A percentile compares a stretch with the other conserved stretches of the same genome.
Evolutionary conservation across 345 rosid genomes (phyloP).

Genomic region (Eucalyptus erythrocorys): DNA sequence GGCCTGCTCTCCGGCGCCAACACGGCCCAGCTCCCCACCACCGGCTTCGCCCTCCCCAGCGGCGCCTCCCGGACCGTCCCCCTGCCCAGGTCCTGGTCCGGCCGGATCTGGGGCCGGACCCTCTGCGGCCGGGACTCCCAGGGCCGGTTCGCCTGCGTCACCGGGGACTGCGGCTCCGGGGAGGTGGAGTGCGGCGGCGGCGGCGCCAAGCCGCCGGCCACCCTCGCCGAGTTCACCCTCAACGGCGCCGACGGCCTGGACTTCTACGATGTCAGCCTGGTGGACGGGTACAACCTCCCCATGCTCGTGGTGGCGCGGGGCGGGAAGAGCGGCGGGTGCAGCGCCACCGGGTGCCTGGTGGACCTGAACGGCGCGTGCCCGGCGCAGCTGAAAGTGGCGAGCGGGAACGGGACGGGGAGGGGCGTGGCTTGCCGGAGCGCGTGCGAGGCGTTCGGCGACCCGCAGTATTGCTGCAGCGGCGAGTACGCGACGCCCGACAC

Average conservation of each 20-base stretch:
- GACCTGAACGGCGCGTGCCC: constrained; percentile 85
- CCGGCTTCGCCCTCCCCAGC: constrained; percentile 51
- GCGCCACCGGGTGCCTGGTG: constrained; percentile 79
- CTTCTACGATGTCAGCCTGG: constrained; percentile 50
- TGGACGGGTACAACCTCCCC: constrained; percentile 11
- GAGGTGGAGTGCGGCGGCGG: constrained; percentile 49
- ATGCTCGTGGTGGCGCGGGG: constrained; percentile 45
- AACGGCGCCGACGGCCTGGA: constrained; percentile 70
- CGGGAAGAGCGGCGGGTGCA: constrained; percentile 41
- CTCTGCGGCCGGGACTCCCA: constrained; percentile 26
- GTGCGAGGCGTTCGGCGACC: constrained; percentile 78
- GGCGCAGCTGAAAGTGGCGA: constrained; percentile 30
- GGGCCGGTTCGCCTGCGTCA: constrained; percentile 45
- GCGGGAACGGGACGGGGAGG: not conserved
- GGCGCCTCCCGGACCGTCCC: constrained; percentile 51
- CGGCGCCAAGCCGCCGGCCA: constrained; percentile 79
- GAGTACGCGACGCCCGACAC: constrained; percentile 70
- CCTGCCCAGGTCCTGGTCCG: constrained; percentile 69
- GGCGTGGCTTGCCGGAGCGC: constrained; percentile 73
- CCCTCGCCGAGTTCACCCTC: constrained; percentile 84
- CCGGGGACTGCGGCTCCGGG: constrained; percentile 82
- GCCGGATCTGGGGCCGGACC: constrained; percentile 81
- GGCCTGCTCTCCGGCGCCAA: constrained; percentile 79
- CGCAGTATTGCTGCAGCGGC: constrained; percentile 64
- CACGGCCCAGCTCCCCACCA: constrained; percentile 54